Evolutionary conservation across 768 basidiomycete genomes (phyloP), one percentile per base, ranked within the genome.

Genomic region (Kwoniella sp.): DNA sequence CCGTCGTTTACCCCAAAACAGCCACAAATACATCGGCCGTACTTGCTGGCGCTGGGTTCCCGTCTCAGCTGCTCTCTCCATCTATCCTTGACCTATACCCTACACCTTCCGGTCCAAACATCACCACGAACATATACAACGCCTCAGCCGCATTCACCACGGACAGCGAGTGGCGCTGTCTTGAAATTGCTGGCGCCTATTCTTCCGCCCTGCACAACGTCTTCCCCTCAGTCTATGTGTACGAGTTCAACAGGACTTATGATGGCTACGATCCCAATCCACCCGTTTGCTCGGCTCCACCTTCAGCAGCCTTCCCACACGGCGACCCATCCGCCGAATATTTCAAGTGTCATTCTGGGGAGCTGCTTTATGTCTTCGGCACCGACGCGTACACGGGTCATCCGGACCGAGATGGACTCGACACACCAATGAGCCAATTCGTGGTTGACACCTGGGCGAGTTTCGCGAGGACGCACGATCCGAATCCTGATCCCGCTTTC

Each of bases 171-270:
- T 85, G 85, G 73, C 71, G 79, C 67, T 85, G 84, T 63, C 67
- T 85, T 29, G 84, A 85, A 67, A 83, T 84, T 68, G 84, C 84
- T 0, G 84, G 84, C 0, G 82, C 82, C 6, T 79, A 81, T 36
- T 82, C 84, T 0, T 83, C 82, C 21, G 77, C 82, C 8, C 74
- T 80, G 33, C 80, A 85, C 69, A 72, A 80, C 10, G 71, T 83
- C 10, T 83, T 85, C 73, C 74, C 78, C 22, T 82, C 81, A 12
- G 74, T 83, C 7, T 83, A 80, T 70, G 77, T 81, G 15, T 85
- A 85, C 73, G 79, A 84, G 62, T 85, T 85, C 62, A 83, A 85
- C 62, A 72, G 83, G 33, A 37, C 65, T 7, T 70, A 69, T 46
- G 75, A 79, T 19, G 83, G 83, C 0, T 85, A 82, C 60, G 80